Percentiles rank a stretch among this genome's conserved stretches.
These are phyloP conservation scores for Cardamine resedifolia DNA, from an alignment of 345 rosid species.

Conservation along the genomic window DNA sequence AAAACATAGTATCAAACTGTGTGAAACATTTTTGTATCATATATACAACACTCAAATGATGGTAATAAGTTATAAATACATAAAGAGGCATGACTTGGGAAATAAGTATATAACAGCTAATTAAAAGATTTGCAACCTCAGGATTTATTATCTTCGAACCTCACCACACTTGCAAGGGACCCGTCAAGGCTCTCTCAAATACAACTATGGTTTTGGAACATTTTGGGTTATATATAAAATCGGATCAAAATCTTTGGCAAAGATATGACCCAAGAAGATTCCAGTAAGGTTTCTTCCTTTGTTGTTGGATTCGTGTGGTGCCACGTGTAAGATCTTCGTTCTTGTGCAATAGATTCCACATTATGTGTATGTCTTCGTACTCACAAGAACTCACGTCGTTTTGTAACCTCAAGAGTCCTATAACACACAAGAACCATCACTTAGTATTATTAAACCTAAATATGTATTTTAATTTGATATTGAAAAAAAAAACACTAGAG, in stretches of 20 bases:
- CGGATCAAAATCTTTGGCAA: conserved; percentile 38
- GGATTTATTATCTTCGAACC: neutral
- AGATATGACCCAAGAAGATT: conserved; percentile 37
- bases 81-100: conserved; percentile 11
- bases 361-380: conserved; percentile 53
- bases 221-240: neutral
- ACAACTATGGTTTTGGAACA: conserved; percentile 25
- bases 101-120: neutral
- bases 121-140: conserved; percentile 19
- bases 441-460: neutral
- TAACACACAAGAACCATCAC: conserved; percentile 6
- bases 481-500: neutral
- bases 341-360: conserved; percentile 51
- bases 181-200: conserved; percentile 33
- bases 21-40: conserved; percentile 7
- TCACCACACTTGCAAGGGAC: conserved; percentile 38
- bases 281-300: conserved; percentile 39
- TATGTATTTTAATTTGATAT: neutral
- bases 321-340: conserved; percentile 23
- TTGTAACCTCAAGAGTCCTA: conserved; percentile 43
- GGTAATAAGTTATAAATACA: conserved; percentile 3
- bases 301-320: conserved; percentile 4
- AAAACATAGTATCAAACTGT: conserved; percentile 1
- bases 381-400: conserved; percentile 52
- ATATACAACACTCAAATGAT: conserved; percentile 26